These are phyloP conservation scores for Stachybotrys elegans DNA, from an alignment of 2,329 filamentous ascomycete species.

Conservation along the genomic window DNA sequence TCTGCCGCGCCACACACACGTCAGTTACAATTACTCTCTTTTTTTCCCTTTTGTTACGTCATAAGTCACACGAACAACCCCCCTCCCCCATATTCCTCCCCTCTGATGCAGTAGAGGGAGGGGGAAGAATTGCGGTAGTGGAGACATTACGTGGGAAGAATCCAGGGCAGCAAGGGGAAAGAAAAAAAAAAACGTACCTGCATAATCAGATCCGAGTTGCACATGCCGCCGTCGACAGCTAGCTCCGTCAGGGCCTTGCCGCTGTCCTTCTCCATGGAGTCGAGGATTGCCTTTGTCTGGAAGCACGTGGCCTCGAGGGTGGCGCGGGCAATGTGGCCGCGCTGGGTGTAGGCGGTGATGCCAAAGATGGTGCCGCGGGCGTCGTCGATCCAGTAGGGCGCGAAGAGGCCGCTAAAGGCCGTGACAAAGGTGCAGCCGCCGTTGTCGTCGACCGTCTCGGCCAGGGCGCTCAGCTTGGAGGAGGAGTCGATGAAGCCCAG, in stretches of 20 bases:
- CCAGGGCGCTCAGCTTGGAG: constrained; percentile 38
- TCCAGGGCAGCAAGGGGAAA: no score
- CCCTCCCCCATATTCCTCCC: no score
- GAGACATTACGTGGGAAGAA: no score
- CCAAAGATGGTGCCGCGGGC: constrained; percentile 75
- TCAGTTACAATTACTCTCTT: no score
- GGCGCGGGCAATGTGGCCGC: constrained; percentile 72
- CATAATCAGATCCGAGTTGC: constrained; percentile 76
- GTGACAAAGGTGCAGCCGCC: constrained; percentile 61
- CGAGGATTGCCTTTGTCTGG: constrained; percentile 76
- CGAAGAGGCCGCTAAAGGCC: constrained; percentile 75
- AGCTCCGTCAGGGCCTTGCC: constrained; percentile 67
- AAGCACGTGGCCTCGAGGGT: constrained; percentile 79
- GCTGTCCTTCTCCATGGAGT: constrained; percentile 76
- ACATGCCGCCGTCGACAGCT: constrained; percentile 83
- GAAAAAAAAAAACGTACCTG: constrained; percentile 47
- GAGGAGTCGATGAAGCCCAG: constrained; percentile 48
- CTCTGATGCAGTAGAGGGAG: no score
- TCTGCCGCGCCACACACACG: constrained; percentile 34
- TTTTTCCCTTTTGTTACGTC: no score
- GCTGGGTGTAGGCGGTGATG: constrained; percentile 71
- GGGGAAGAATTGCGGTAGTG: no score
- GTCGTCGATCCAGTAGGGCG: constrained; percentile 82
- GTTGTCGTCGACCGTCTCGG: constrained; percentile 55
- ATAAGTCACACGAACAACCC: no score